Percentiles rank a stretch among this genome's conserved stretches.
phyloP scores from a whole-genome alignment of 306 rosid species.

The Bauhinia variegata region DNA sequence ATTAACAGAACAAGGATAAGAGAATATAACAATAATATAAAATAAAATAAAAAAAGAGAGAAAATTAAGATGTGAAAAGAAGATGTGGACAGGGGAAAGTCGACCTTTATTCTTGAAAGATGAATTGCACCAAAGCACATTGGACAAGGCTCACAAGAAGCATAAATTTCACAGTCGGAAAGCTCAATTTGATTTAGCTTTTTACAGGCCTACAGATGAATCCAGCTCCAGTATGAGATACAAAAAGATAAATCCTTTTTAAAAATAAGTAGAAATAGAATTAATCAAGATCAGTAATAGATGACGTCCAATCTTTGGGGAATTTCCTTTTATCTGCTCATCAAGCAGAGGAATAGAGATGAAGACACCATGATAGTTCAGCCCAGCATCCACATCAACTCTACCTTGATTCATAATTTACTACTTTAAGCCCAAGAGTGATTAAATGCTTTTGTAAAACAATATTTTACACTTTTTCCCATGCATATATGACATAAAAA shows the following conservation, averaged over 20 bases:
- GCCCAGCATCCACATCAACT: too few relatives aligned
- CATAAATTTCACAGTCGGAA: slow-evolving; percentile 83
- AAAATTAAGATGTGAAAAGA: slow-evolving; percentile 5
- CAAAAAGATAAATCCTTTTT: background rate
- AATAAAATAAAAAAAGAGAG: background rate
- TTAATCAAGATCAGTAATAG: too few relatives aligned
- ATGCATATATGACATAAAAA: too few relatives aligned
- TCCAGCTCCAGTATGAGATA: slow-evolving; percentile 23
- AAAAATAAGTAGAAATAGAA: too few relatives aligned
- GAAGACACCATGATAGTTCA: too few relatives aligned
- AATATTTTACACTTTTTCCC: too few relatives aligned
- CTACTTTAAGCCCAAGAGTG: too few relatives aligned
- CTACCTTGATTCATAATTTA: too few relatives aligned
- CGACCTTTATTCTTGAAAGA: slow-evolving; percentile 84
- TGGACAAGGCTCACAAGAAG: slow-evolving; percentile 97
- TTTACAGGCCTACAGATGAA: slow-evolving; percentile 66
- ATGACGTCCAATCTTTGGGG: too few relatives aligned
- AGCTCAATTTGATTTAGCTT: slow-evolving; percentile 78
- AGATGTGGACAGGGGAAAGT: slow-evolving; percentile 5
- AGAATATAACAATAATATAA: background rate
- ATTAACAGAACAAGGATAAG: background rate
- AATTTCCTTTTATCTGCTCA: too few relatives aligned
- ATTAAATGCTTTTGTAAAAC: too few relatives aligned
- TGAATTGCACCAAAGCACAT: slow-evolving; percentile 97
- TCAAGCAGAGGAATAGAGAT: too few relatives aligned